Base-by-base conservation (phyloP, 1,284 basidiomycete genomes). In the Cutaneotrichosporon sp. region DNA sequence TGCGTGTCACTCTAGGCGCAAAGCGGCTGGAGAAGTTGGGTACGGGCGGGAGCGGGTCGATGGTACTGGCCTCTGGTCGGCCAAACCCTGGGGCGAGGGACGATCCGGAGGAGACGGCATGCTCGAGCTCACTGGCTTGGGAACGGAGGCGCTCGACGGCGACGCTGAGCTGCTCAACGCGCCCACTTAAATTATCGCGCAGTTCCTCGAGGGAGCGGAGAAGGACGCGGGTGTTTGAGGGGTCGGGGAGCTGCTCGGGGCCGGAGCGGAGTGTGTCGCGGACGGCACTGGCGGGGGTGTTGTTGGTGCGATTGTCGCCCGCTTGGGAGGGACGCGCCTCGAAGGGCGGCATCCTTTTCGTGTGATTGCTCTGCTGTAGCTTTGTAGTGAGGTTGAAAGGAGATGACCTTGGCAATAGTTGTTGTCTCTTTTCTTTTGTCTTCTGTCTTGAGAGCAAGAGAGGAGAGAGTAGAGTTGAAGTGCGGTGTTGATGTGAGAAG, bases 181-280 rank as follows among this genome's bases (percentile, higher is more conserved):
- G 58, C 12, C 42, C 39, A 8, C 50, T 51, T 9, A 69, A 56
- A 1, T 59, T 60, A 46, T 66, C 64, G 17, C 63, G 57, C 4
- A 69, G 49, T 10, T 66, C 62, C 39, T 66, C 63, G n/a, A 69
- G 60, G 1, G 62, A 60, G n/a, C 37, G 49, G 16, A 63, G 49
- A 16, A 64, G 51, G 2, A 49, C 50, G 22, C 59, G 61, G 10
- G 58, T 58, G 47, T 52, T 56, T 31, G 58, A 27, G 8, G 53
- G 43, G 39, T 59, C 53, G 10, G 52, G 49, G n/a, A 25, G 20
- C 22, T 46, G 32, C 8, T 31, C 24, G 24, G 32, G 14, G 7
- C 14, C 41, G 14, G 29, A 31, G 29, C 29, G 29, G 10, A 31
- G 29, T 10, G 29, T 14, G 10, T 31, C 29, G 9, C n/a, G n/a